Base-by-base conservation (phyloP, 768 basidiomycete genomes). In the Phanerodontia chrysosporium region DNA sequence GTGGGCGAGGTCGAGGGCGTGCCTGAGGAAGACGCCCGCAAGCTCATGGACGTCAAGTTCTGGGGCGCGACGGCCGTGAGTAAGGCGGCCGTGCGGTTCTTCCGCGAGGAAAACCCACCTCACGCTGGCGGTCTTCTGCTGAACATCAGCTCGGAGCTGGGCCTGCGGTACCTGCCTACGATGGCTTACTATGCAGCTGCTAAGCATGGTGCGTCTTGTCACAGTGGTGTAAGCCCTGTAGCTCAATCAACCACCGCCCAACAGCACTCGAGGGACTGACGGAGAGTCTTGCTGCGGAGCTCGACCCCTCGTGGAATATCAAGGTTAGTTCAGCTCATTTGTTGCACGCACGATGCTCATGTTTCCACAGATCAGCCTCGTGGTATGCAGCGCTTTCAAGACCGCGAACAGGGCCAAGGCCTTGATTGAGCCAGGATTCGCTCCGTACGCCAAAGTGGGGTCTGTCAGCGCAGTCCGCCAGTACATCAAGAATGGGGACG, bases 221-320 rank as follows among this genome's bases (percentile, higher is more conserved):
- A 8, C 21, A 16, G 18, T 5, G 7, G 9, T 25, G 25, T 44
- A 21, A 2, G 14, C 36, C 36, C 18, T 39, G 16, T 44, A 2
- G 16, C 21, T 2, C 35, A 21, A 14, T 44, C 3, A 44, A 14
- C 14, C 9, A 9, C 16, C 2, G 2, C 21, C 42, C 2, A n/a
- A 29, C 49, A 75, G 73, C 73, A 0, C 25, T 75, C 1, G 75
- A 77, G 42, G 76, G 72, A 16, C 62, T 78, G 22, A 73, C 70
- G 2, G 74, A 79, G 57, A 66, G 75, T 1, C 58, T 80, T 22
- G 67, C 66, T 4, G 65, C 69, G 45, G 80, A 80, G 58, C 49
- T 79, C 2, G 76, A 79, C 51, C 78, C 80, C 10, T 66, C 32
- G 29, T 80, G 79, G 79, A 77, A 79, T 51, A 78, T 80, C 62